A percentile compares a stretch with the other conserved stretches of the same genome.
These are phyloP conservation scores for Gillenia trifoliata DNA, from an alignment of 306 rosid species.

Conservation along the genomic window DNA sequence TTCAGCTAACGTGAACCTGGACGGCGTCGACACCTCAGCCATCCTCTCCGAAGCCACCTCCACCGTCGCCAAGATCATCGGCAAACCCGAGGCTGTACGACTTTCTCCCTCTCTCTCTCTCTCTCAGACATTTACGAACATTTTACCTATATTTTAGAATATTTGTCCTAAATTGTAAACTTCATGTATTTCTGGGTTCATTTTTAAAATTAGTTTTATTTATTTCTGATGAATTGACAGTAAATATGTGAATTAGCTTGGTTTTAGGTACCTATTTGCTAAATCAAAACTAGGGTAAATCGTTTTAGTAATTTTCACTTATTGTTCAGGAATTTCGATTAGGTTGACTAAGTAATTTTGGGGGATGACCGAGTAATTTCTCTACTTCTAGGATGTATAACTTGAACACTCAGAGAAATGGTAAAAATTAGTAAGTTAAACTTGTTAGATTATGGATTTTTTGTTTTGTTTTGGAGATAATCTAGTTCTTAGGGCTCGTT, in stretches of 20 bases:
- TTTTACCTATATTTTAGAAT: not conserved
- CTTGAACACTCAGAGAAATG: not conserved
- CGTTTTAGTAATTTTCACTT: not conserved
- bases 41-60: constrained; percentile 91
- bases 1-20: constrained; percentile 70
- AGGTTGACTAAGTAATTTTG: not conserved
- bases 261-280: not conserved
- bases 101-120: not conserved
- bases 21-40: constrained; percentile 79
- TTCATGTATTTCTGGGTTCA: not conserved
- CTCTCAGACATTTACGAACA: not conserved
- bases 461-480: not conserved
- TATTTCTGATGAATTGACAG: not conserved
- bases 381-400: not conserved
- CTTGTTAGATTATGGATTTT: not conserved
- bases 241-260: not conserved
- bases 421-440: not conserved
- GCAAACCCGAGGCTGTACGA: constrained; percentile 75
- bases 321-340: not conserved
- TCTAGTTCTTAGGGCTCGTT: too few relatives aligned
- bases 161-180: not conserved
- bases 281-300: not conserved
- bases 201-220: not conserved
- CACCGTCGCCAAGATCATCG: constrained; percentile 61
- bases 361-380: not conserved